Evolutionary conservation across 176 grass and related monocot species (phyloP), one percentile per base, ranked within the genome.

Genomic region (Avena eriantha): DNA sequence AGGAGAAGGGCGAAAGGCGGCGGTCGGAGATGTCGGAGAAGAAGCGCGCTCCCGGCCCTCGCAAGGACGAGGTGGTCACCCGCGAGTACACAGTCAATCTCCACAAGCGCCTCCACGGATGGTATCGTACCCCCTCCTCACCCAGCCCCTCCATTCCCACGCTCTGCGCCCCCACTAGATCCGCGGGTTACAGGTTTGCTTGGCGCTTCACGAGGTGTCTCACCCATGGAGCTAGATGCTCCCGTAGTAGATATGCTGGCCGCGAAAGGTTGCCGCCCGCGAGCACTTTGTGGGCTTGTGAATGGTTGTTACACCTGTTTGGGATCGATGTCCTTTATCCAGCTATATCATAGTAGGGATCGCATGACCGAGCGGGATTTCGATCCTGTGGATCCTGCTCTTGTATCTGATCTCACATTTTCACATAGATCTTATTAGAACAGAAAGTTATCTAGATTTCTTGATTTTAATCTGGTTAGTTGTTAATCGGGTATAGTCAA

Each of bases 41-140:
- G 79, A 87, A 87, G 73, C 90, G 79, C 46, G 77, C 80, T n/a
- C 69, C 82, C 12, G 90, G 90, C 54, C 43, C 85, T 7, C 81
- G 90, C 63, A 95, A 95, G 80, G 93, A 95, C 31, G 93, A 95
- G 88, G 90, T 95, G 85, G 90, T 92, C 31, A 89, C 84, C 22
- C 86, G 88, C 55, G 90, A 95, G 86, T 95, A 92, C 78, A 92
- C 90, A 75, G 84, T 95, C 68, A 95, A 92, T 60, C 90, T 95
- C 69, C 90, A 95, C 93, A 95, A 92, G 77, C 86, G 88, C 15
- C 88, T 95, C 76, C 93, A 95, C 59, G 90, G 90, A 90, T 92
- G 90, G 93, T 95, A 95, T 48, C n/a, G 8, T 15, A 53, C 10
- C 0, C 35, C 11, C 23, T 21, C 15, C 5, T n/a, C 26, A 3